Evolutionary conservation across 2,329 filamentous ascomycete species (phyloP).

Genomic region (Diaporthe ampelina): DNA sequence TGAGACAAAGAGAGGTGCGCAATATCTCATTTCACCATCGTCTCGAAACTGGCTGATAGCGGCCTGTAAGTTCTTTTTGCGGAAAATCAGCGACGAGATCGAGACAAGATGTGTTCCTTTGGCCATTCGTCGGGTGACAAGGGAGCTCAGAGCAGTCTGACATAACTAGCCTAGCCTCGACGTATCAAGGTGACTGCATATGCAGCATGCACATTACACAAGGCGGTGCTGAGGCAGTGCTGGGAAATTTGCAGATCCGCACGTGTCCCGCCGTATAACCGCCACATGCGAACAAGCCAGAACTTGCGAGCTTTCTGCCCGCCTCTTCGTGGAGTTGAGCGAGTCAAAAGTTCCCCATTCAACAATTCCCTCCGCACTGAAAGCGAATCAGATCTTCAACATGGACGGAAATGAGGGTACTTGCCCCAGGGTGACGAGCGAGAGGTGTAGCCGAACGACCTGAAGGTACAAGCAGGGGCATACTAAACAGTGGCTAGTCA

Average conservation of each 20-base stretch:
- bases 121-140: neutral
- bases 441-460: too few relatives aligned
- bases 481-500: too few relatives aligned
- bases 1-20: too few relatives aligned
- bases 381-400: too few relatives aligned
- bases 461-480: too few relatives aligned
- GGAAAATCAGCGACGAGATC: neutral
- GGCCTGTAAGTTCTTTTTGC: neutral
- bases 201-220: conserved; percentile 6
- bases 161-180: neutral
- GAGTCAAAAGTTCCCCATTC: too few relatives aligned
- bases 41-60: neutral
- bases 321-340: too few relatives aligned
- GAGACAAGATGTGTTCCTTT: neutral
- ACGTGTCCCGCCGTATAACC: too few relatives aligned
- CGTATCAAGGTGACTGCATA: neutral
- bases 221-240: conserved; percentile 3
- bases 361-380: too few relatives aligned
- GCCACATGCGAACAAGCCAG: neutral
- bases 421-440: too few relatives aligned
- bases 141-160: neutral
- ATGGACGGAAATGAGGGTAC: too few relatives aligned
- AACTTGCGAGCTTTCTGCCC: neutral
- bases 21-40: neutral
- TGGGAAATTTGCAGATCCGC: neutral